Evolutionary conservation across 2,329 filamentous ascomycete species (phyloP).

Genomic region (Thyridium curvatum): DNA sequence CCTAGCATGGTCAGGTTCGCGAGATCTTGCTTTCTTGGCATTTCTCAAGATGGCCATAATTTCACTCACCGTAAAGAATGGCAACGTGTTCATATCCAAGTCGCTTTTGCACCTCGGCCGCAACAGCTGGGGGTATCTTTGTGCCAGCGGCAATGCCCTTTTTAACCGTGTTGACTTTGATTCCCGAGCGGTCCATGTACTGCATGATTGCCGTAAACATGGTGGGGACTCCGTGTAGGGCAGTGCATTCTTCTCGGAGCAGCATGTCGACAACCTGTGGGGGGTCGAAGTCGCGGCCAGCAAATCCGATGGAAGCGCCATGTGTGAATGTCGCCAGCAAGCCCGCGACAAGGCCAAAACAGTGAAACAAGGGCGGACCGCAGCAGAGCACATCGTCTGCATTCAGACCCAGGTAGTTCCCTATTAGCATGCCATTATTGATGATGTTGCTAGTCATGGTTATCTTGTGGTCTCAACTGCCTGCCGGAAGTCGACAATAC

Average conservation of each 20-base stretch:
- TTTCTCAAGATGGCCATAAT: too few relatives aligned
- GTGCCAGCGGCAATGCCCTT: conserved; percentile 70
- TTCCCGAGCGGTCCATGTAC: too few relatives aligned
- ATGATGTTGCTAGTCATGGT: conserved; percentile 46
- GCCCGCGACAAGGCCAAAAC: conserved; percentile 85
- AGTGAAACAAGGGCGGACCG: conserved; percentile 81
- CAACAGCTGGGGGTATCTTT: conserved; percentile 64
- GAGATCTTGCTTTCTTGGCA: too few relatives aligned
- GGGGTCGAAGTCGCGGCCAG: conserved; percentile 81
- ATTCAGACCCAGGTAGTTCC: conserved; percentile 74
- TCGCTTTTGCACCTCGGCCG: too few relatives aligned
- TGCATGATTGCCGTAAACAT: conserved; percentile 73
- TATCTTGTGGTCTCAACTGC: too few relatives aligned
- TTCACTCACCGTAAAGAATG: too few relatives aligned
- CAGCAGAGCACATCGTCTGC: conserved; percentile 72
- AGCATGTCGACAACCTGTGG: conserved; percentile 57
- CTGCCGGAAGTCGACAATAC: too few relatives aligned
- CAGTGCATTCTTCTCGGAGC: conserved; percentile 48
- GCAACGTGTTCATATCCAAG: too few relatives aligned
- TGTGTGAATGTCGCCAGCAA: conserved; percentile 89
- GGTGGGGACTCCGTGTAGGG: conserved; percentile 83
- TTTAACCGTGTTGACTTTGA: too few relatives aligned
- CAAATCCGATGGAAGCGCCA: conserved; percentile 76
- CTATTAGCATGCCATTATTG: conserved; percentile 87
- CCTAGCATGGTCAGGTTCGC: too few relatives aligned